Conservation (phyloP, 1,284 basidiomycete genomes). For the Trichosporon asahii region DNA sequence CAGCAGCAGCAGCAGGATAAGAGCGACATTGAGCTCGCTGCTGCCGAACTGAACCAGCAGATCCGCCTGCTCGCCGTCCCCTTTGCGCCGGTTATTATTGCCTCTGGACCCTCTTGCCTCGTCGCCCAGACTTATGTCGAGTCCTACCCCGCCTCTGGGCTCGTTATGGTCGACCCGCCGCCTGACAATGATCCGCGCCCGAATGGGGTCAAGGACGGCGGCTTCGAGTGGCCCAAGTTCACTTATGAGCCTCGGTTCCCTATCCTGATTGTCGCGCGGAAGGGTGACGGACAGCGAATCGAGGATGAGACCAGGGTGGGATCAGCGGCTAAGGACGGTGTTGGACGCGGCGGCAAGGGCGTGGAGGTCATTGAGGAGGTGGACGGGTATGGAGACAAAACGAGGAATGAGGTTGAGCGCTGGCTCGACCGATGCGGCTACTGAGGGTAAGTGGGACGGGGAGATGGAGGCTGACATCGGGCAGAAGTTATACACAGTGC, state of each 20-base stretch:
- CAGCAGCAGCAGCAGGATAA: background rate
- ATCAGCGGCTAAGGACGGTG: conserved; percentile 26
- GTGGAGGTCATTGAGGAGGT: conserved; percentile 34
- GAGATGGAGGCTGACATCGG: background rate
- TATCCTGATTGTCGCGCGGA: conserved; percentile 53
- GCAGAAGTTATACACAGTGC: background rate
- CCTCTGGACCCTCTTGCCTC: conserved; percentile 56
- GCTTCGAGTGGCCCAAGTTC: conserved; percentile 55
- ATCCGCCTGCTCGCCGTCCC: conserved; percentile 56
- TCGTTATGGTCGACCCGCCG: conserved; percentile 63
- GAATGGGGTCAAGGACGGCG: background rate
- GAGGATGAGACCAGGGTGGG: conserved; percentile 25
- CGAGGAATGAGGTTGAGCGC: conserved; percentile 46
- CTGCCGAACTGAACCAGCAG: conserved; percentile 36
- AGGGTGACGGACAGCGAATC: conserved; percentile 11
- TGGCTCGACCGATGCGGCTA: conserved; percentile 52
- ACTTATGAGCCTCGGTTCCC: conserved; percentile 65
- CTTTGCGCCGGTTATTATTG: conserved; percentile 64
- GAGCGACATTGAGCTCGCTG: conserved; percentile 27
- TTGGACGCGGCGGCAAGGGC: conserved; percentile 44
- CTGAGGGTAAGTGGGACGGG: conserved; percentile 13
- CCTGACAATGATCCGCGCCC: conserved; percentile 37
- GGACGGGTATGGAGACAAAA: conserved; percentile 38
- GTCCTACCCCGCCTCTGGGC: conserved; percentile 61
- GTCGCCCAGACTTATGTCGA: conserved; percentile 66